These are phyloP conservation scores for Colletotrichum horii DNA, from an alignment of 2,329 filamentous ascomycete genomes.

Conservation along the genomic window DNA sequence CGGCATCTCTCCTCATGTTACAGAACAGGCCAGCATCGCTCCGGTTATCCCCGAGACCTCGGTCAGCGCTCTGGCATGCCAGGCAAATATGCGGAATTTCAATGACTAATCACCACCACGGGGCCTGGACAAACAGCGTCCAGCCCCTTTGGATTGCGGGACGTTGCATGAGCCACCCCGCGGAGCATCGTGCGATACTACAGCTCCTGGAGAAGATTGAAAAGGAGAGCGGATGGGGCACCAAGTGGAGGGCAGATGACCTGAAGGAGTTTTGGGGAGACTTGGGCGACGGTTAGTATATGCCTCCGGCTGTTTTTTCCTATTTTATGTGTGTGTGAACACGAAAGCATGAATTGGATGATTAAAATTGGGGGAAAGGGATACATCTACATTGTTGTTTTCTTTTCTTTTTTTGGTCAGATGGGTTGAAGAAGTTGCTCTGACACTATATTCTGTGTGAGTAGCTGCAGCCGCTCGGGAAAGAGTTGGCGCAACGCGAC, in stretches of 20 bases:
- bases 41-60: constrained; percentile 21
- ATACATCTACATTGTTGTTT: neutral
- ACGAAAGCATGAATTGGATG: neutral
- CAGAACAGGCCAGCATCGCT: constrained; percentile 41
- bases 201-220: constrained; percentile 56
- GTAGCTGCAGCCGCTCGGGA: constrained; percentile 9
- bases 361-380: neutral
- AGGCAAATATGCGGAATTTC: constrained; percentile 62
- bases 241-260: constrained; percentile 56
- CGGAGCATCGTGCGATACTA: constrained; percentile 43
- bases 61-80: constrained; percentile 59
- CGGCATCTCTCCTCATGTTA: constrained; percentile 57
- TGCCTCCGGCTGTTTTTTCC: constrained; percentile 1
- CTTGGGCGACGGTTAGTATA: constrained; percentile 22
- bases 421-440: neutral
- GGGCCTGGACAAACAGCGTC: constrained; percentile 62
- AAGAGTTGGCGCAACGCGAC: constrained; percentile 16
- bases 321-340: neutral
- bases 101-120: constrained; percentile 58
- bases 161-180: constrained; percentile 55
- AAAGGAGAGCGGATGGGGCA: constrained; percentile 56
- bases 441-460: constrained; percentile 4
- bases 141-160: constrained; percentile 64
- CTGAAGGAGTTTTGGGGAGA: constrained; percentile 47
- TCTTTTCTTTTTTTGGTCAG: neutral